Evolutionary conservation across 805 yeast species (phyloP).

Genomic region (Alloascoidea africana): DNA sequence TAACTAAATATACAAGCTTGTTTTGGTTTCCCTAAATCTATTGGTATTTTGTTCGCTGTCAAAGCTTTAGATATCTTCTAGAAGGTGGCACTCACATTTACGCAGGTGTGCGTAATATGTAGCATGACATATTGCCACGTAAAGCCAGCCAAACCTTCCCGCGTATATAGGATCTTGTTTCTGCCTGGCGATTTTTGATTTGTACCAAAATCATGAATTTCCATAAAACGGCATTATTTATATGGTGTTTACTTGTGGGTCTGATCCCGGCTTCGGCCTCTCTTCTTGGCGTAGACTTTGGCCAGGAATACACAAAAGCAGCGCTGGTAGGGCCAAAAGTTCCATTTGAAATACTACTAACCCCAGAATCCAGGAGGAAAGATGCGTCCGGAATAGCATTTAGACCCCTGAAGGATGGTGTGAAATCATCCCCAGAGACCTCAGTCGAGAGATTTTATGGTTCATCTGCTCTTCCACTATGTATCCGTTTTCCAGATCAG

Average conservation of each 20-base stretch:
- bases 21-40: too few relatives aligned
- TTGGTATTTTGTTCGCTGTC: too few relatives aligned
- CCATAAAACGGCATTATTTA: too few relatives aligned
- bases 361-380: constrained; percentile 85
- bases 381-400: constrained; percentile 71
- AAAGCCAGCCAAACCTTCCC: too few relatives aligned
- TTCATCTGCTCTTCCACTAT: constrained; percentile 50
- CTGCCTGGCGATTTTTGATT: not conserved
- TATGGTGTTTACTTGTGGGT: too few relatives aligned
- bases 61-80: too few relatives aligned
- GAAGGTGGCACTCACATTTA: too few relatives aligned
- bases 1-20: too few relatives aligned
- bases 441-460: constrained; percentile 67
- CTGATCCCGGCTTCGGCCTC: constrained; percentile 48
- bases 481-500: constrained; percentile 58
- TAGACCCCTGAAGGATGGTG: constrained; percentile 20
- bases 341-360: constrained; percentile 73
- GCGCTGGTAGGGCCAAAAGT: constrained; percentile 83
- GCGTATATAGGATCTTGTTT: not conserved
- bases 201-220: too few relatives aligned
- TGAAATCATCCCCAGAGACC: constrained; percentile 12
- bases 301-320: constrained; percentile 78
- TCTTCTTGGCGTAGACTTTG: constrained; percentile 77
- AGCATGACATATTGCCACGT: too few relatives aligned
- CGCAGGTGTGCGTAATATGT: too few relatives aligned